Evolutionary conservation across 2,329 filamentous ascomycete species (phyloP).

Genomic region (Talaromyces sp.): DNA sequence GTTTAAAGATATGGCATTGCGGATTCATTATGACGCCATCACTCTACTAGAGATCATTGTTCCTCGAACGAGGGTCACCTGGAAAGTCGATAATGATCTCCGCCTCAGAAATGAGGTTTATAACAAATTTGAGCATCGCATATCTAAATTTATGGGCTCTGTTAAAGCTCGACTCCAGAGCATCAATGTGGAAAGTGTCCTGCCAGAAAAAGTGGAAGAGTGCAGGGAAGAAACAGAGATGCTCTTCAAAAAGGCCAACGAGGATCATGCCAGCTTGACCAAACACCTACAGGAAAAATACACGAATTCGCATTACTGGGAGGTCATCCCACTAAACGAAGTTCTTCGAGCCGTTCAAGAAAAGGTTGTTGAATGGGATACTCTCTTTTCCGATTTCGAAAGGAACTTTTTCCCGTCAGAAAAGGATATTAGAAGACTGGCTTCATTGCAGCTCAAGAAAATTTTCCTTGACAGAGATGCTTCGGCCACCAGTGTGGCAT

Average conservation of each 20-base stretch:
- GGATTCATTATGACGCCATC: conserved; percentile 89
- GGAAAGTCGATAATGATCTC: conserved; percentile 95
- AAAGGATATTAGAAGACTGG: conserved; percentile 89
- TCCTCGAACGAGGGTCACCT: conserved; percentile 82
- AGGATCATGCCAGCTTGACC: conserved; percentile 72
- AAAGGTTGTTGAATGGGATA: conserved; percentile 90
- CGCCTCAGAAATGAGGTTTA: conserved; percentile 91
- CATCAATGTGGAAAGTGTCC: conserved; percentile 86
- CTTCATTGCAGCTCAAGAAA: conserved; percentile 86
- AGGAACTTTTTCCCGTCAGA: conserved; percentile 88
- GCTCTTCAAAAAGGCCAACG: conserved; percentile 72
- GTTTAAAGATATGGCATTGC: conserved; percentile 75
- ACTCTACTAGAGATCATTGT: conserved; percentile 93
- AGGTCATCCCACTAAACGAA: conserved; percentile 88
- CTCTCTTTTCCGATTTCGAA: conserved; percentile 84
- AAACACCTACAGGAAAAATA: conserved; percentile 83
- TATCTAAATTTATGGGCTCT: conserved; percentile 81
- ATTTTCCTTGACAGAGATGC: conserved; percentile 86
- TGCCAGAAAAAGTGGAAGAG: conserved; percentile 77
- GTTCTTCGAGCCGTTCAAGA: conserved; percentile 88
- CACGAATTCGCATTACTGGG: conserved; percentile 91
- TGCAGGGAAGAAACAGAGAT: conserved; percentile 78
- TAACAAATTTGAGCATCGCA: conserved; percentile 70
- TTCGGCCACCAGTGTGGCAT: conserved; percentile 68
- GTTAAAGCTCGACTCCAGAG: conserved; percentile 78